Evolutionary conservation across 1,284 basidiomycete species (phyloP).

Genomic region (Heliocybe sulcata): DNA sequence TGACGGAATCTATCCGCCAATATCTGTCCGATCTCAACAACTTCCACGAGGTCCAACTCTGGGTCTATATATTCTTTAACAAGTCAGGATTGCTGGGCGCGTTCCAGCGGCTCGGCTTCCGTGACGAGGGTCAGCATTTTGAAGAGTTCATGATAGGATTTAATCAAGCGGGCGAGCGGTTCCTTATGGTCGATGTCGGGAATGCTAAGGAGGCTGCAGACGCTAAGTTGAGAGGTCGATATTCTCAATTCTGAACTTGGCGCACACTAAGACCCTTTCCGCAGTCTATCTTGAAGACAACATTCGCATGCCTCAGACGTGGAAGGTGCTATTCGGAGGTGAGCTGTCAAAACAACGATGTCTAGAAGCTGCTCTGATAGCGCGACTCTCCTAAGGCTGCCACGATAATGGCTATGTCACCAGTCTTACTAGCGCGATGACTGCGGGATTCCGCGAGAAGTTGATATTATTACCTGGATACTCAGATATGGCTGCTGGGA

Average conservation of each 20-base stretch:
- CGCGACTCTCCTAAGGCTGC: constrained; percentile 34
- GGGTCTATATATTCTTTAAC: constrained; percentile 61
- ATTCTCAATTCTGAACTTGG: constrained; percentile 6
- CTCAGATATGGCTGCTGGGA: constrained; percentile 49
- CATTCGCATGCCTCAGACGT: constrained; percentile 51
- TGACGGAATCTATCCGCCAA: constrained; percentile 43
- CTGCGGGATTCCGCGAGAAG: constrained; percentile 57
- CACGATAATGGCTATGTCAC: constrained; percentile 71
- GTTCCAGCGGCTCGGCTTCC: constrained; percentile 32
- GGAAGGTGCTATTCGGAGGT: constrained; percentile 60
- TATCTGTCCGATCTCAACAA: constrained; percentile 33
- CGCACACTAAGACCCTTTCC: constrained; percentile 1
- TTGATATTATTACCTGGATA: constrained; percentile 62
- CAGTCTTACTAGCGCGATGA: constrained; percentile 54
- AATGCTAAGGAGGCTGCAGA: constrained; percentile 67
- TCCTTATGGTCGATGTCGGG: constrained; percentile 67
- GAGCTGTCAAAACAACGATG: constrained; percentile 7
- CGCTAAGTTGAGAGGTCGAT: constrained; percentile 61
- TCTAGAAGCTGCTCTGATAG: constrained; percentile 3
- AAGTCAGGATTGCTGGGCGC: constrained; percentile 49
- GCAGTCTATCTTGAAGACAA: constrained; percentile 54
- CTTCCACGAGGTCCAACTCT: constrained; percentile 48
- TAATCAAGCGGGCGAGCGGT: constrained; percentile 55
- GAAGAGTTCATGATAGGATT: constrained; percentile 61
- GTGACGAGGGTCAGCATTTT: constrained; percentile 33